Base-by-base conservation (phyloP, 331 rosid species). In the Quercus lobata region DNA sequence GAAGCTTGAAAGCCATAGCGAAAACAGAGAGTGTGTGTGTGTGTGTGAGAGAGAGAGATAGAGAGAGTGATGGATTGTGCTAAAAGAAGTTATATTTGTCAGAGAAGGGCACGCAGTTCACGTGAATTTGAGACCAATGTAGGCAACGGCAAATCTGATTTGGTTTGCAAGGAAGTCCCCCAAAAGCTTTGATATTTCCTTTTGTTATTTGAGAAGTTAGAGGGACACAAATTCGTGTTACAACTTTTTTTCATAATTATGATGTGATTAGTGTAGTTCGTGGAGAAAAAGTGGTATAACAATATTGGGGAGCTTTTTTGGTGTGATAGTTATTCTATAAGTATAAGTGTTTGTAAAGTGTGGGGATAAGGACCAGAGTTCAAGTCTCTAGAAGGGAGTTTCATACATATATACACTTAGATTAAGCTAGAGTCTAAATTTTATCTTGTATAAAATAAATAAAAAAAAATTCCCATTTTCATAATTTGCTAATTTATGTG, bases 31-130 rank as follows among this genome's bases (percentile, higher is more conserved):
- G 12, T 2, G 46, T 2, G 12, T 41, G 12, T 41, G 12, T 41
- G 12, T 0, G 44, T 19, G 37, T 63, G 58, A 53, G 60, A 53
- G 60, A 53, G 37, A 58, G 58, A 35, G 18, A 77, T 8, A 70
- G 27, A 19, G 32, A 66, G 46, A 35, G 19, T 1, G 25, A 58
- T 4, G 34, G 0, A 60, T 57, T 16, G 83, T 17, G 62, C 46
- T 68, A 78, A 81, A 88, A 79, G 75, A 80, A 78, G 89, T 73
- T 44, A 79, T 24, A 77, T 62, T 63, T 83, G 89, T 88, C 91
- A 89, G 93, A 82, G 74, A 56, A 49, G 7, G 37, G 77, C 90
- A 91, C 90, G 93, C 81, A 88, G 62, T 57, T 84, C 97, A 91
- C 97, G 92, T 91, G 98, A 90, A 84, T 86, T 8, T 84, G 16